Conservation (phyloP, 2,329 filamentous ascomycete species). For the Talaromyces sp. region DNA sequence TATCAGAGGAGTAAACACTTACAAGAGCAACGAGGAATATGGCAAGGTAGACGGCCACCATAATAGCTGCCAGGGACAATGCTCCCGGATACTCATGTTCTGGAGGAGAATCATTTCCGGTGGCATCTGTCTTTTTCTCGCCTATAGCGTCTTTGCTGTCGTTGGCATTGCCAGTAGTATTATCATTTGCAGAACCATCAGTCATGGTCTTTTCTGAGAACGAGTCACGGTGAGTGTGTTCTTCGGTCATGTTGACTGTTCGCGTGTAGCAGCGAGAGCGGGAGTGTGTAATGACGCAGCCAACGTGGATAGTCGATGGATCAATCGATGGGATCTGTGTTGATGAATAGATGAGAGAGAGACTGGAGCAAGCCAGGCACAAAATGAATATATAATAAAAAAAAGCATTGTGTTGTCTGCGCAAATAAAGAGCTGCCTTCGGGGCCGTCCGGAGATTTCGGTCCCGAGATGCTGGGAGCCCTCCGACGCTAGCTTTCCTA, state of each 20-base stretch:
- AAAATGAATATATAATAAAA: not conserved
- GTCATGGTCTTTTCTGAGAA: not conserved
- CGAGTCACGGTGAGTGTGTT: not conserved
- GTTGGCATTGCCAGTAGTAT: not conserved
- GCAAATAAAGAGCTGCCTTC: not conserved
- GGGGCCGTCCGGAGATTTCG: not conserved
- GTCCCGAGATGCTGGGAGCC: not conserved
- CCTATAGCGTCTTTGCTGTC: not conserved
- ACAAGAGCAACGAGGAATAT: slow-evolving; percentile 23
- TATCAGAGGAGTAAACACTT: slow-evolving; percentile 2
- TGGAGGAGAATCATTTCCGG: not conserved
- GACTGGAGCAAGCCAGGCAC: not conserved
- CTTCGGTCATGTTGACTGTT: not conserved
- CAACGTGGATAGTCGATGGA: not conserved
- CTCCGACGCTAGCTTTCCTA: not conserved
- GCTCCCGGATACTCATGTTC: slow-evolving; percentile 6
- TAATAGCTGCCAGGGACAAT: slow-evolving; percentile 6
- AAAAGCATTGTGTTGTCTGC: too few relatives aligned
- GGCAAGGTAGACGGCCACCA: slow-evolving; percentile 16
- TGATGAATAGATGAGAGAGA: not conserved
- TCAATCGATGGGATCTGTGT: not conserved
- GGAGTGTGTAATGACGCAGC: not conserved
- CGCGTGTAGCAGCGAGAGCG: not conserved
- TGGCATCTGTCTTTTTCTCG: slow-evolving; percentile 1
- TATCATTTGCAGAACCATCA: not conserved